Evolutionary conservation across 257 asterid genomes (phyloP), one percentile per base, ranked within the genome.

Genomic region (Vinca minor): DNA sequence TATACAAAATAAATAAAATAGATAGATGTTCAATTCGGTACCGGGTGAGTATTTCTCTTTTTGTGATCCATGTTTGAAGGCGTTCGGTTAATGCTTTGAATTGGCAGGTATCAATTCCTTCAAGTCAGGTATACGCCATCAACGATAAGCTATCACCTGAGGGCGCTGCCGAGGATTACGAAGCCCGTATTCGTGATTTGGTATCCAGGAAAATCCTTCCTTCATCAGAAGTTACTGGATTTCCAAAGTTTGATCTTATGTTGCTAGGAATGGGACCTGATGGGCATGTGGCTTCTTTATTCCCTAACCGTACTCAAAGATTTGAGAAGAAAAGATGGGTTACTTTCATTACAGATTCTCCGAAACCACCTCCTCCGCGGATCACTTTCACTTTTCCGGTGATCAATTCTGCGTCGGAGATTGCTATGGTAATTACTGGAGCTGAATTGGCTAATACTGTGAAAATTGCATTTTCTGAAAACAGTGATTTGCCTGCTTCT

Each of bases 371-470:
- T 7, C 91, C 91, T 1, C 85, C 89, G 0, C 81, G 96, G 76
- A 89, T 89, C 76, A 87, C 96, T 14, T 87, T 87, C 85, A 89
- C 95, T 0, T 89, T 87, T 39, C 95, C 97, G 0, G 94, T 89
- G 60, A 87, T 89, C 71, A 87, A 87, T 70, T 71, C 97, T 0
- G 74, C 95, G 38, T 76, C 94, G 0, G 86, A 87, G 70, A 83
- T 77, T n/a, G 97, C 95, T n/a, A 87, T 89, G 91, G 97, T 89
- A 71, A 34, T 87, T 73, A 84, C 97, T 0, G 97, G 94, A 2
- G 73, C 79, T 20, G 86, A 84, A 2, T 61, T 83, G 65, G 91
- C 92, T 11, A 59, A 75, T 61, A 72, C 87, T 0, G 78, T 82
- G 18, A 76, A 80, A 61, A 66, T 45, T 11, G 92, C 69, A 0